Evolutionary conservation across 257 asterid genomes (phyloP), one percentile per base, ranked within the genome.

Genomic region (Ehretia macrophylla): DNA sequence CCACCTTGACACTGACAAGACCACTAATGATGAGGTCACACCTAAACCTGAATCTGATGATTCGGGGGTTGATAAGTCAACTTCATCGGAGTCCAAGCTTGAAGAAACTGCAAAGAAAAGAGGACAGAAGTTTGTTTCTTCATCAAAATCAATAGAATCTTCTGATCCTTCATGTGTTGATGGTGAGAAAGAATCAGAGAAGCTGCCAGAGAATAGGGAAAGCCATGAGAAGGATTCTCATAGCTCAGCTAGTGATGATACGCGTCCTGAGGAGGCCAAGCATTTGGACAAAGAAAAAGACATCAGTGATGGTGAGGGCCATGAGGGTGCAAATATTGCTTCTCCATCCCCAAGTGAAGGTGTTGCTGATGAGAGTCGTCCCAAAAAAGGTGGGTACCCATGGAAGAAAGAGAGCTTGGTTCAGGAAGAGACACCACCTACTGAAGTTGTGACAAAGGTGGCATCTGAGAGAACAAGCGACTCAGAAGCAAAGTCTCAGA

Each of bases 381-480:
- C 63, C 4, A 69, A 73, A 59, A 80, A 72, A 52, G 71, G 53
- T 49, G 66, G 56, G 32, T 63, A 44, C 59, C 64, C 65, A 55
- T 75, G 61, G 70, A 76, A 77, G 75, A 72, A 79, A 62, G 87
- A 72, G n/a, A n/a, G n/a, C n/a, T n/a, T n/a, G n/a, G n/a, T n/a
- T n/a, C n/a, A n/a, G 51, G 85, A 83, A 59, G 88, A 53, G 45
- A 22, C 62, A 51, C 76, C 42, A 69, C 72, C 83, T 59, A 58
- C 23, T 54, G 79, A 75, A 32, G 58, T 72, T 23, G 62, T 64
- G 17, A 58, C 86, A 19, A 70, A 74, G 73, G 78, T 81, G 74
- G 80, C 65, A 51, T 55, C 79, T 72, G 84, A 79, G 65, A 83
- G 75, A 63, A 76, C 75, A 62, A 64, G 72, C 53, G 77, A 72